Base-by-base conservation (phyloP, 805 yeast species). In the Wickerhamiella sorbophila region DNA sequence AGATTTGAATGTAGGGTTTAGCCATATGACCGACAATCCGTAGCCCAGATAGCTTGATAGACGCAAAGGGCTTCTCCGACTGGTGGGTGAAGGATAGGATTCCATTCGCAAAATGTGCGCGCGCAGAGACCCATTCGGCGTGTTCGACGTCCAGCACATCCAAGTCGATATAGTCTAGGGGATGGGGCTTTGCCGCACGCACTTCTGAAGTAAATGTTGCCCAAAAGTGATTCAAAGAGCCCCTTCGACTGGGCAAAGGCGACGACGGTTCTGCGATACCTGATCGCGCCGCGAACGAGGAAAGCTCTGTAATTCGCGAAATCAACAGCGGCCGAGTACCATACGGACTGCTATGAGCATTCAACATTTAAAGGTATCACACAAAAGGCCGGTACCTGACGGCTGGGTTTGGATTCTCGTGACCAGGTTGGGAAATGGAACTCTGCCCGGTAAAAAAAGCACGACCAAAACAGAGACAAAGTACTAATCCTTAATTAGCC, bases 1-100 rank as follows among this genome's bases (percentile, higher is more conserved):
- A 26, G 1, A 53, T 31, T 22, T 53, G 51, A 3, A 53, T 29
- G 16, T 43, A 32, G 9, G 42, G 38, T 21, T 44, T 37, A 19
- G 45, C 36, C 21, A 53, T 21, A 18, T 51, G 55, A 29, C 56
- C 55, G 4, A 51, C 35, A 9, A 52, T 37, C 4, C 29, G 27
- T 17, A 50, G 39, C 3, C 48, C 43, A 4, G 36, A 40, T 4
- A 53, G 50, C n/a, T 33, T 32, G 2, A 51, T 20, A n/a, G 20
- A 33, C 22, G 46, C 49, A 19, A 42, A 41, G 2, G 43, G 17
- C 6, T 38, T 44, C 24, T 34, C 37, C 29, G 20, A n/a, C 18
- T 21, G 34, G 29, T 36, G 42, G 15, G 34, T 36, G 8, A 51
- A 37, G 14, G 22, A 40, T 22, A 40, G 31, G 1, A 43, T 47